phyloP scores from a whole-genome alignment of 2,329 filamentous ascomycete genomes.

The Scedosporium dehoogii region DNA sequence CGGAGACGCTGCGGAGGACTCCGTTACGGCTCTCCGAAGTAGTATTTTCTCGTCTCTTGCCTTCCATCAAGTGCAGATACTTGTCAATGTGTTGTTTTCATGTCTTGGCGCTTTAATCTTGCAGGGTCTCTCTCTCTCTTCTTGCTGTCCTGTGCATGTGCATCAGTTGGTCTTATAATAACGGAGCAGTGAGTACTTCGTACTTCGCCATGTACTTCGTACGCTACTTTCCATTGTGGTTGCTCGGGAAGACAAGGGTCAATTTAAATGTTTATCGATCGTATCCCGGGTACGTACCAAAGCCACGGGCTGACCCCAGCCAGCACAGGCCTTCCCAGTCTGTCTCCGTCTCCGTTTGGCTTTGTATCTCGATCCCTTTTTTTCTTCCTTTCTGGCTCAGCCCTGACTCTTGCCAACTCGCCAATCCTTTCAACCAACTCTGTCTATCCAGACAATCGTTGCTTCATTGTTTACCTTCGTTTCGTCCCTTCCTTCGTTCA shows the following conservation, averaged over 20 bases:
- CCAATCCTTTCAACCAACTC: background rate
- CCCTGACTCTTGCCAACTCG: background rate
- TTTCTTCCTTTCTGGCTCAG: background rate
- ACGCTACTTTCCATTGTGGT: too few species aligned
- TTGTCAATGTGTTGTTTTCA: too few species aligned
- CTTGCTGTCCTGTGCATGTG: background rate
- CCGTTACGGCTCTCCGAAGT: background rate
- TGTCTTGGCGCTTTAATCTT: background rate
- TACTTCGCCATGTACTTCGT: background rate
- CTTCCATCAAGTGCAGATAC: background rate
- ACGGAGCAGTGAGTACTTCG: background rate
- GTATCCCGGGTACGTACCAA: background rate
- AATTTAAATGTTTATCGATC: background rate
- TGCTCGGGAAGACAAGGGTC: background rate
- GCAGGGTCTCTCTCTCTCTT: background rate
- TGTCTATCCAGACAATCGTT: background rate
- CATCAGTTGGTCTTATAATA: too few species aligned
- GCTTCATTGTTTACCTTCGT: background rate
- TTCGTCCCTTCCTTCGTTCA: background rate
- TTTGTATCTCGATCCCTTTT: background rate
- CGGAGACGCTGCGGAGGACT: conserved; percentile 1
- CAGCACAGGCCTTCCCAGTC: background rate
- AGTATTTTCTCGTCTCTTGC: background rate
- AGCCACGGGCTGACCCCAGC: too few species aligned
- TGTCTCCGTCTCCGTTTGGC: background rate